A percentile compares a stretch with the other conserved stretches of the same genome.
Evolutionary conservation across 352 stramenopile genomes (phyloP).

Genomic region (Phytophthora citricola): DNA sequence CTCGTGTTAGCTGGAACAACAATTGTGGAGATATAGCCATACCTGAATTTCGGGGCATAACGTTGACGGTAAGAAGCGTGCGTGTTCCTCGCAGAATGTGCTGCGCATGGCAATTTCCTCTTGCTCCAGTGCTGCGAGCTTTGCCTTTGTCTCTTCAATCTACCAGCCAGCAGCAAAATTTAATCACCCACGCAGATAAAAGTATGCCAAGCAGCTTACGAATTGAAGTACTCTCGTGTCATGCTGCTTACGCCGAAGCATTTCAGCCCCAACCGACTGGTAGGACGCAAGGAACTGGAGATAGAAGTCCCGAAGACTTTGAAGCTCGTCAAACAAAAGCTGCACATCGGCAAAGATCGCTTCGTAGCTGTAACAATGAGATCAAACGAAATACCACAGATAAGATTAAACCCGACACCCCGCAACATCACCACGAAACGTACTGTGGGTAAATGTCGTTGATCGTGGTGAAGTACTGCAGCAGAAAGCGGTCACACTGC

Average conservation of each 20-base stretch:
- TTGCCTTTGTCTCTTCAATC: constrained; percentile 63
- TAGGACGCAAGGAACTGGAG: constrained; percentile 80
- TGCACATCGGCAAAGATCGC: constrained; percentile 68
- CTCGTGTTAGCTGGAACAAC: constrained; percentile 2
- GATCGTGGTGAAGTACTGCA: constrained; percentile 85
- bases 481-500: constrained; percentile 82
- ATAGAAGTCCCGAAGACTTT: constrained; percentile 84
- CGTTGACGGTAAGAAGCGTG: constrained; percentile 70
- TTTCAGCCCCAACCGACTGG: constrained; percentile 57
- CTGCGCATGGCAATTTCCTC: constrained; percentile 52
- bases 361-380: constrained; percentile 56
- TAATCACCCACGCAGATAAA: background rate
- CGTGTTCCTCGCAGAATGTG: constrained; percentile 65
- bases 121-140: constrained; percentile 56
- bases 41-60: constrained; percentile 81
- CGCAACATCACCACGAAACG: constrained; percentile 9
- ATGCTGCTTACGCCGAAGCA: constrained; percentile 62
- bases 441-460: constrained; percentile 85
- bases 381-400: background rate
- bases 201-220: constrained; percentile 33
- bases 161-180: constrained; percentile 19
- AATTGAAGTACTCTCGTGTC: constrained; percentile 57
- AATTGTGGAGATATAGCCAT: background rate
- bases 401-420: background rate
- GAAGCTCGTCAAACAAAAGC: constrained; percentile 80